Evolutionary conservation across 169 alveolate genomes (phyloP).

Genomic region (Neospora caninum): DNA sequence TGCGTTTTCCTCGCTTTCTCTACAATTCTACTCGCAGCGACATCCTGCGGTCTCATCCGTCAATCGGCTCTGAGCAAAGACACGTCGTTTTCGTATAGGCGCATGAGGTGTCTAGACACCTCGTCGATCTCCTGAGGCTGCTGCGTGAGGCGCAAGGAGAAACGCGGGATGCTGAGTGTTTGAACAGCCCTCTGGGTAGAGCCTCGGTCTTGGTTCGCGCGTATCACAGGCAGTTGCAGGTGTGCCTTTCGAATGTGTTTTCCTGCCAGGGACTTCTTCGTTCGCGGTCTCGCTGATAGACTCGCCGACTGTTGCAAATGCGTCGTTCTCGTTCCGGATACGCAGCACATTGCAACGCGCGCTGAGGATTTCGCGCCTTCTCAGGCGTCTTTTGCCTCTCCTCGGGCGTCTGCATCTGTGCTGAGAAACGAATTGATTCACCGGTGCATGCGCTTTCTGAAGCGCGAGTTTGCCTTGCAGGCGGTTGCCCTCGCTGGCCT

Average conservation of each 20-base stretch:
- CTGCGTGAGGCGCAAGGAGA: too few relatives aligned
- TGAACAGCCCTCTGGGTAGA: too few relatives aligned
- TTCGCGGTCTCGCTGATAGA: constrained; percentile 25
- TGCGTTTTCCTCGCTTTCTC: too few relatives aligned
- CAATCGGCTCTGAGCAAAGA: too few relatives aligned
- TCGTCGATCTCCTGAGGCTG: too few relatives aligned
- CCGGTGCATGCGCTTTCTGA: background rate
- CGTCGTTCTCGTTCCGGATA: constrained; percentile 25
- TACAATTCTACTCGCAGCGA: too few relatives aligned
- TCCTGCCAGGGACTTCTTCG: constrained; percentile 26
- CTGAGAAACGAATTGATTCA: background rate
- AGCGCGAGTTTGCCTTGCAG: background rate
- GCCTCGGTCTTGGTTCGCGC: too few relatives aligned
- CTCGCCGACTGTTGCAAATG: constrained; percentile 27
- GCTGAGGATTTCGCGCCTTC: background rate
- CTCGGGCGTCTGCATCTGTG: background rate
- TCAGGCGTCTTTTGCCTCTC: background rate
- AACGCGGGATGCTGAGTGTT: too few relatives aligned
- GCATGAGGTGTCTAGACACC: too few relatives aligned
- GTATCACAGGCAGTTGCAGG: too few relatives aligned
- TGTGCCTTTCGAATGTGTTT: background rate
- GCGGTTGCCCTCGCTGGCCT: background rate
- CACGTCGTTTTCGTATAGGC: too few relatives aligned
- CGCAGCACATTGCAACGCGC: background rate
- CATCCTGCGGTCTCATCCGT: too few relatives aligned